Evolutionary conservation across 768 basidiomycete genomes (phyloP), one percentile per base, ranked within the genome.

Genomic region (Glaciozyma martinii): DNA sequence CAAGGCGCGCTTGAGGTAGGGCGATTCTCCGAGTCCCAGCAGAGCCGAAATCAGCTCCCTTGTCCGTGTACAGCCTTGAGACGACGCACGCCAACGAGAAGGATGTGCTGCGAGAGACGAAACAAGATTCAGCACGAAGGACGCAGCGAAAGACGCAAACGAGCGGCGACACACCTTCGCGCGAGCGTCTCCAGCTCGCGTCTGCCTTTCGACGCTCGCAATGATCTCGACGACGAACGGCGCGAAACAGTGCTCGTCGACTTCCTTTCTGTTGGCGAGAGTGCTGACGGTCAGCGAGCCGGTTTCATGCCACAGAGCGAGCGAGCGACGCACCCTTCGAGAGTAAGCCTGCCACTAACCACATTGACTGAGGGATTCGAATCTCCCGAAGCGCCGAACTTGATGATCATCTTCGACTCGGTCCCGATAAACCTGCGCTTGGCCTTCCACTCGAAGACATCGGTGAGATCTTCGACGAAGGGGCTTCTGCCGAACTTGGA

Each of bases 11-110:
- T 63, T 40, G 5, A 67, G 46, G 50, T 67, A 68, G 0, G 67
- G 60, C 21, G 63, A 61, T 25, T 68, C 63, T 23, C 60, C 60
- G 32, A 65, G 65, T 6, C 67, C 37, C 37, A 12, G 12, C 3
- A 40, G 3, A 2, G 37, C 37, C 10, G 12, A 13, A 6, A 13
- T 40, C 12, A 40, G 37, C 37, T 13, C 12, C 7, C 10, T 12
- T 40, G 2, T 6, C 10, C 37, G 37, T 40, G 2, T 13, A 12
- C 2, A 6, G 37, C 10, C 2, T 13, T 13, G 12, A 40, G 37
- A 13, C 2, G 37, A 40, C 37, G 10, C 15, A 40, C 66, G 53
- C 66, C 62, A 0, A 60, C 33, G 40, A 67, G 62, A 15, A 67
- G 30, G 27, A 67, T 61, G 50, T 59, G 55, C 66, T 65, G 59